A percentile compares a stretch with the other conserved stretches of the same genome.
Conservation (phyloP, 257 asterid genomes). For the Linderniella brevidens region DNA sequence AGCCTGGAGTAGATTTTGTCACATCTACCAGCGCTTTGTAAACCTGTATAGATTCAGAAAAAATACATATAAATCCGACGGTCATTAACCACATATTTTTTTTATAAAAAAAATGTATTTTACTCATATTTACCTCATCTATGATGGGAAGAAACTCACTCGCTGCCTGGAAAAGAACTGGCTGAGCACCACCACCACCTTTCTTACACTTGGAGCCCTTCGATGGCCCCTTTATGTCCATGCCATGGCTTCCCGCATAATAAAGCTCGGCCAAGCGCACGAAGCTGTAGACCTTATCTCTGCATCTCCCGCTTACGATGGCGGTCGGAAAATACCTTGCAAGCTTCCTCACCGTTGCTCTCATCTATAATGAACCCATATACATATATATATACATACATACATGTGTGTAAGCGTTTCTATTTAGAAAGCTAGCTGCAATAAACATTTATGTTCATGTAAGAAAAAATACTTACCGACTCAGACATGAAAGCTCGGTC, state of each 20-base stretch:
- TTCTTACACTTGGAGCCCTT: constrained; percentile 53
- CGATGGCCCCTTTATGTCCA: constrained; percentile 97
- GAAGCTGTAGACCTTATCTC: constrained; percentile 70
- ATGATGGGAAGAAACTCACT: constrained; percentile 78
- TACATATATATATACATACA: no score
- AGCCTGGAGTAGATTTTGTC: constrained; percentile 58
- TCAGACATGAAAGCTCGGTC: constrained; percentile 41
- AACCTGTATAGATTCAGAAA: constrained; percentile 54
- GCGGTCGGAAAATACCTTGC: constrained; percentile 74
- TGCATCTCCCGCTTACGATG: constrained; percentile 74
- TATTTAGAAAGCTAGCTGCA: background rate
- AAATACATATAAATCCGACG: background rate
- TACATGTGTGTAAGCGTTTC: background rate
- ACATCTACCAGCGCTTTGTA: constrained; percentile 45
- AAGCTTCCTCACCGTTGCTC: constrained; percentile 60
- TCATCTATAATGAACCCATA: constrained; percentile 56
- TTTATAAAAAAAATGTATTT: background rate
- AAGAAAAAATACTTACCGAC: constrained; percentile 16
- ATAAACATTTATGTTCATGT: background rate
- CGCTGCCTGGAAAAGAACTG: constrained; percentile 71
- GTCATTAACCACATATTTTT: background rate
- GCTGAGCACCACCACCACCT: constrained; percentile 24
- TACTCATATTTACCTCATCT: constrained; percentile 29
- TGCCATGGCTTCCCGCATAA: constrained; percentile 99
- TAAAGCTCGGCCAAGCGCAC: constrained; percentile 86